Evolutionary conservation across 2,329 filamentous ascomycete genomes (phyloP).

Genomic region (Apiospora malaysiana): DNA sequence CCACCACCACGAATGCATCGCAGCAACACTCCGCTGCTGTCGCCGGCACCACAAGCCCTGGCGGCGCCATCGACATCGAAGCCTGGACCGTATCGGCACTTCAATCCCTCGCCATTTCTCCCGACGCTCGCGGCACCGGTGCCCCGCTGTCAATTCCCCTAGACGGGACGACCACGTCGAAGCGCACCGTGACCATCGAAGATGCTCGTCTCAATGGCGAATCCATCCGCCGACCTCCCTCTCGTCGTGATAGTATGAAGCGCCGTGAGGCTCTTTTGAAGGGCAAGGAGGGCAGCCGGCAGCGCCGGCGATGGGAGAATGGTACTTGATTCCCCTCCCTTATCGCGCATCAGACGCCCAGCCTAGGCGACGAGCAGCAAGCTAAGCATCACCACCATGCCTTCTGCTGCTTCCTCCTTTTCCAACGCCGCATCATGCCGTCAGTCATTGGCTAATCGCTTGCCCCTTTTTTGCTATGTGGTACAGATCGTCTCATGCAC

Average conservation of each 20-base stretch:
- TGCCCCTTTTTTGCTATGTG: constrained; percentile 24
- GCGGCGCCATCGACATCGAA: constrained; percentile 62
- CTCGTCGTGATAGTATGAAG: constrained; percentile 59
- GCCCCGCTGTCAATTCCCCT: constrained; percentile 77
- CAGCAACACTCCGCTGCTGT: constrained; percentile 30
- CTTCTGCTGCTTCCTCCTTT: neutral
- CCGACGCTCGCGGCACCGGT: constrained; percentile 63
- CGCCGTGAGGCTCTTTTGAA: constrained; percentile 79
- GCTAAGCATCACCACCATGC: neutral
- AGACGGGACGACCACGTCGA: constrained; percentile 56
- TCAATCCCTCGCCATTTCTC: constrained; percentile 60
- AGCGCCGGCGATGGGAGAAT: constrained; percentile 93
- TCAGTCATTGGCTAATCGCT: neutral
- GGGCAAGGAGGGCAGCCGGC: constrained; percentile 88
- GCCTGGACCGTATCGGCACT: constrained; percentile 69
- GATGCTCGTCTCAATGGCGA: constrained; percentile 33
- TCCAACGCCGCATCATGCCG: neutral
- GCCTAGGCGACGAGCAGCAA: constrained; percentile 4
- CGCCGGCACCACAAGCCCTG: constrained; percentile 36
- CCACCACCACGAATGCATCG: constrained; percentile 26
- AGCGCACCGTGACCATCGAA: constrained; percentile 37
- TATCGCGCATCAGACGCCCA: neutral
- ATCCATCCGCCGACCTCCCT: constrained; percentile 49
- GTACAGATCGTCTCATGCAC: constrained; percentile 79
- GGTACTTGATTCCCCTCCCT: constrained; percentile 59